phyloP scores from a whole-genome alignment of 768 basidiomycete genomes.

The Zangia roseola region DNA sequence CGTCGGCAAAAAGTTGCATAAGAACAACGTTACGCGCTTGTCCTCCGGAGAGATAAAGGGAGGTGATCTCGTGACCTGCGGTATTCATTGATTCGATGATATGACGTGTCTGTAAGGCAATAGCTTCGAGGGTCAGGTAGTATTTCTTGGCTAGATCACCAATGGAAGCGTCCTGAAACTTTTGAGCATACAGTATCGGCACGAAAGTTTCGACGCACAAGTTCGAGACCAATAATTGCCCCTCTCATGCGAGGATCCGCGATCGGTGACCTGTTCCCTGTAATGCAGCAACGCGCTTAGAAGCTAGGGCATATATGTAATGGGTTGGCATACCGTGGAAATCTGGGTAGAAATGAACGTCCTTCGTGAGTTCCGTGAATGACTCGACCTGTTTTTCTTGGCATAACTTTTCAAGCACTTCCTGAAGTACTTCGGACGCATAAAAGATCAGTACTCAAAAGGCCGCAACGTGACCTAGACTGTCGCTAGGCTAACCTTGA shows the following conservation, averaged over 20 bases:
- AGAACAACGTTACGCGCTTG: constrained; percentile 88
- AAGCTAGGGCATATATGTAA: background rate
- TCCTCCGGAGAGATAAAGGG: constrained; percentile 90
- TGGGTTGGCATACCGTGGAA: constrained; percentile 63
- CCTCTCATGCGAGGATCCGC: constrained; percentile 96
- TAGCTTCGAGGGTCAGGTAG: constrained; percentile 87
- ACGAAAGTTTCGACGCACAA: constrained; percentile 42
- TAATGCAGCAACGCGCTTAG: background rate
- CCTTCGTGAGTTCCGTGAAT: constrained; percentile 83
- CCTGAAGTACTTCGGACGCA: constrained; percentile 57
- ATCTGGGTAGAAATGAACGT: constrained; percentile 94
- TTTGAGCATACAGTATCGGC: background rate
- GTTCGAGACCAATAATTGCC: constrained; percentile 81
- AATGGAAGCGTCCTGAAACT: constrained; percentile 60
- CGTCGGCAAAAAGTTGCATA: constrained; percentile 88
- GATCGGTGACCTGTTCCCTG: constrained; percentile 94
- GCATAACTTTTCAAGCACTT: constrained; percentile 66
- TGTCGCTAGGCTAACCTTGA: constrained; percentile 36
- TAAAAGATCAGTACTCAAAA: background rate
- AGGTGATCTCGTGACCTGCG: constrained; percentile 78
- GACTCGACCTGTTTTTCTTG: constrained; percentile 53
- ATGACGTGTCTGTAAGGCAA: constrained; percentile 91
- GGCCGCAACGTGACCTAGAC: background rate
- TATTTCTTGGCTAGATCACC: constrained; percentile 87
- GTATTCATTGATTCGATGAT: constrained; percentile 89